A percentile compares a stretch with the other conserved stretches of the same genome.
These are phyloP conservation scores for Talaromyces sp. DNA, from an alignment of 2,329 filamentous ascomycete species.

Conservation along the genomic window DNA sequence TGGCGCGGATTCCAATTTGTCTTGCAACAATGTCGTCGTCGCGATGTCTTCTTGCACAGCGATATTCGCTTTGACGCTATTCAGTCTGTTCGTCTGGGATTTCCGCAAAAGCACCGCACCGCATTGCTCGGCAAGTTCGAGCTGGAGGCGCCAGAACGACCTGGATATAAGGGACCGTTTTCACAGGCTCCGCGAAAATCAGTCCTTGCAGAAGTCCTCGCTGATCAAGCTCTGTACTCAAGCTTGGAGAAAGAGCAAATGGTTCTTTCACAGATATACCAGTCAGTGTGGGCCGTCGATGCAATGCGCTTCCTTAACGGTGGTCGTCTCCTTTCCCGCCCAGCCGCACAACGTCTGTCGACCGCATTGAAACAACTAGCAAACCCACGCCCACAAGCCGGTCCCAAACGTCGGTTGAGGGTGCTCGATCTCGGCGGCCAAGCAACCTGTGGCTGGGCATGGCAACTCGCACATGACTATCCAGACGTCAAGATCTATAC, in stretches of 20 bases:
- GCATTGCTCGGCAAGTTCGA: conserved; percentile 84
- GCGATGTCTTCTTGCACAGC: conserved; percentile 81
- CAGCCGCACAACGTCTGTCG: conserved; percentile 42
- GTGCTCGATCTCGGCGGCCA: conserved; percentile 87
- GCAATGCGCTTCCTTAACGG: conserved; percentile 60
- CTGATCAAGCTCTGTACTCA: conserved; percentile 37
- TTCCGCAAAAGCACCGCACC: conserved; percentile 69
- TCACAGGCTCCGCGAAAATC: conserved; percentile 73
- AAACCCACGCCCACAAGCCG: conserved; percentile 21
- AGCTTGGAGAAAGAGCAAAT: conserved; percentile 71
- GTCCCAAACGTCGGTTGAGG: conserved; percentile 50
- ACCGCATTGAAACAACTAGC: conserved; percentile 24
- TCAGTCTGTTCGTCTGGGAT: conserved; percentile 75
- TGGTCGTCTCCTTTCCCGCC: conserved; percentile 57
- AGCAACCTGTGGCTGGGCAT: conserved; percentile 87
- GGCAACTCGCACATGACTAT: conserved; percentile 84
- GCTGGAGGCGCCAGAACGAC: conserved; percentile 65
- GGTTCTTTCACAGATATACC: conserved; percentile 67
- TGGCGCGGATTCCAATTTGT: conserved; percentile 82
- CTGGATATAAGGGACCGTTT: conserved; percentile 66
- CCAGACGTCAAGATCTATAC: conserved; percentile 85
- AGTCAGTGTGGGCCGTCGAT: conserved; percentile 61
- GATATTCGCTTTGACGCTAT: conserved; percentile 83
- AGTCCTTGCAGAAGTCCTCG: conserved; percentile 59
- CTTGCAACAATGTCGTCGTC: conserved; percentile 60